A percentile compares a stretch with the other conserved stretches of the same genome.
Conservation (phyloP, 208 protist species). For the Wallacemonas sp. region DNA sequence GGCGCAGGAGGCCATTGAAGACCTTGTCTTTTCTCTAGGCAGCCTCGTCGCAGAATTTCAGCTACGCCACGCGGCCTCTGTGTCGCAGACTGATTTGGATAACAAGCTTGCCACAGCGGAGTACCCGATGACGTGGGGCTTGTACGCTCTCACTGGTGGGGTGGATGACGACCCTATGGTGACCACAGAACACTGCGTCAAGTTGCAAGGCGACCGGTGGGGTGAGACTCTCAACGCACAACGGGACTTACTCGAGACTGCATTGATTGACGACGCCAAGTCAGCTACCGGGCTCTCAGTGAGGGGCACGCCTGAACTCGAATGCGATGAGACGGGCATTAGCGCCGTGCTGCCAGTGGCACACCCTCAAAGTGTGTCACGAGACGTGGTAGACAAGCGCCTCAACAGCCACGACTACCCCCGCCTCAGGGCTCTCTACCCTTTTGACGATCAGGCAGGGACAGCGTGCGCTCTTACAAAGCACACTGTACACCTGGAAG, state of each 20-base stretch:
- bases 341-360: neutral
- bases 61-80: slow-evolving; percentile 12
- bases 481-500: slow-evolving; percentile 42
- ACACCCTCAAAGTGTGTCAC: slow-evolving; percentile 12
- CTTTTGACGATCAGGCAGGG: neutral
- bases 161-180: neutral
- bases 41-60: slow-evolving; percentile 28
- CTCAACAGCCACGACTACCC: slow-evolving; percentile 11
- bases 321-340: slow-evolving; percentile 9
- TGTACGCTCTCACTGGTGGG: slow-evolving; percentile 20
- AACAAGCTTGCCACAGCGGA: slow-evolving; percentile 16
- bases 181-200: slow-evolving; percentile 32
- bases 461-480: slow-evolving; percentile 20
- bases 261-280: slow-evolving; percentile 24
- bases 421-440: slow-evolving; percentile 3
- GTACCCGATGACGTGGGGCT: slow-evolving; percentile 39
- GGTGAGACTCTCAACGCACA: neutral
- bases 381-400: slow-evolving; percentile 10
- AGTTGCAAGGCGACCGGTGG: slow-evolving; percentile 25
- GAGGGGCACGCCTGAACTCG: slow-evolving; percentile 3
- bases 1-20: slow-evolving; percentile 17
- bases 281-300: slow-evolving; percentile 8
- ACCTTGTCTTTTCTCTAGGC: slow-evolving; percentile 23
- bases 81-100: slow-evolving; percentile 23
- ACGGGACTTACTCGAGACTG: neutral